Conservation (phyloP, 805 yeast genomes). For the baker's yeast (Saccharomyces cerevisiae) region DNA sequence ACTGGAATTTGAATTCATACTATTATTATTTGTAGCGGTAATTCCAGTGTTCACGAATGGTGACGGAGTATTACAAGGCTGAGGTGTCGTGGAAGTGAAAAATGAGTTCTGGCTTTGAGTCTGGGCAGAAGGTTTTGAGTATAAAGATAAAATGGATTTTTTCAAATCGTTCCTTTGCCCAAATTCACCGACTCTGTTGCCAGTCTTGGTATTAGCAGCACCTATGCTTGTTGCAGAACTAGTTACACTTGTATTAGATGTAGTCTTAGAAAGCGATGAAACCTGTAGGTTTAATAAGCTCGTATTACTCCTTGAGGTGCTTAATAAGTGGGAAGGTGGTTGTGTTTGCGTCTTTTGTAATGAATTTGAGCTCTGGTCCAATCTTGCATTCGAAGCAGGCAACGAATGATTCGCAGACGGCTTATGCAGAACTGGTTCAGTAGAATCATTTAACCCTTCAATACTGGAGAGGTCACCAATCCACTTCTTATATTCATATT, state of each 20-base stretch:
- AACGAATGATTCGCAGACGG: background rate
- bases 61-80: background rate
- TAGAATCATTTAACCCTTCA: background rate
- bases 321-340: background rate
- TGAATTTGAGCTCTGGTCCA: background rate
- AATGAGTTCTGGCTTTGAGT: slow-evolving; percentile 6
- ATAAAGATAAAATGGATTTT: slow-evolving; percentile 82
- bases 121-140: slow-evolving; percentile 45
- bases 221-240: slow-evolving; percentile 1
- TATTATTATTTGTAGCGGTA: slow-evolving; percentile 2
- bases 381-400: background rate
- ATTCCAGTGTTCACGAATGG: background rate
- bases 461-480: slow-evolving; percentile 26
- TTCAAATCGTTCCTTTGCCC: slow-evolving; percentile 73
- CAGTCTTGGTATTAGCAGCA: slow-evolving; percentile 7
- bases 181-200: slow-evolving; percentile 9
- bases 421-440: slow-evolving; percentile 1
- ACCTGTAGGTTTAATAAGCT: slow-evolving; percentile 9
- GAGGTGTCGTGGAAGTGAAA: slow-evolving; percentile 10
- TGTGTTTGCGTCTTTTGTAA: background rate
- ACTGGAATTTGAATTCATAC: slow-evolving; percentile 5
- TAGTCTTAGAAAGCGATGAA: slow-evolving; percentile 8
- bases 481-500: slow-evolving; percentile 91
- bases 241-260: slow-evolving; percentile 2
- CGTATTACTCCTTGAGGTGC: background rate